phyloP scores from a whole-genome alignment of 2,329 filamentous ascomycete species.

The Furcasterigmium furcatum region DNA sequence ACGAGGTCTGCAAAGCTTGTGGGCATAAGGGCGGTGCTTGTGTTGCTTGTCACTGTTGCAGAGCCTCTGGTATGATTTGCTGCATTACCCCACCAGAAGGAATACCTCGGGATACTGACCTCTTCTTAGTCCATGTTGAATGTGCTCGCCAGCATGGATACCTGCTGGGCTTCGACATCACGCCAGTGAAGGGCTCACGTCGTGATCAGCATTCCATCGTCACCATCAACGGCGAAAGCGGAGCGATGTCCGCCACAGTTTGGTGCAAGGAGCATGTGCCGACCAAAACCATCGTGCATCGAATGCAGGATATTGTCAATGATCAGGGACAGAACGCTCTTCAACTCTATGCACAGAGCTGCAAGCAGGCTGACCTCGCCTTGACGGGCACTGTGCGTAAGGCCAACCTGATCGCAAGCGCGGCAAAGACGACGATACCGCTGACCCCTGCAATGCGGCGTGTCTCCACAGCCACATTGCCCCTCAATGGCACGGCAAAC shows the following conservation, averaged over 20 bases:
- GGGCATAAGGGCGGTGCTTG: conserved; percentile 74
- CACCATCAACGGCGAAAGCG: conserved; percentile 75
- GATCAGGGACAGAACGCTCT: conserved; percentile 74
- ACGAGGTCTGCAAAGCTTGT: conserved; percentile 81
- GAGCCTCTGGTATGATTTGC: conserved; percentile 38
- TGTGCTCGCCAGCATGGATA: conserved; percentile 86
- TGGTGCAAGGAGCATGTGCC: conserved; percentile 91
- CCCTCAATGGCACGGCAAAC: conserved; percentile 16
- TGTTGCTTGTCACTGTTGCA: conserved; percentile 75
- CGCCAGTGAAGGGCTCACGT: conserved; percentile 83
- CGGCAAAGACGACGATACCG: conserved; percentile 44
- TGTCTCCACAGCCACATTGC: conserved; percentile 48
- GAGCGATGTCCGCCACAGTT: conserved; percentile 78
- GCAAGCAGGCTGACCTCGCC: conserved; percentile 90
- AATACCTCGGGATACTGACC: conserved; percentile 6
- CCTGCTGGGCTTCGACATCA: conserved; percentile 84
- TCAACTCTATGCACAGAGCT: conserved; percentile 82
- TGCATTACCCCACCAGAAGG: no score
- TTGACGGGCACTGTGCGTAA: conserved; percentile 92
- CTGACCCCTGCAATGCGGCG: conserved; percentile 39
- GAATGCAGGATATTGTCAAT: conserved; percentile 72
- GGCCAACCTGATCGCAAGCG: conserved; percentile 71
- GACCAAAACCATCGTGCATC: conserved; percentile 70
- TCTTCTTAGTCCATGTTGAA: conserved; percentile 71
- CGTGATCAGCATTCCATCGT: conserved; percentile 79